phyloP scores from a whole-genome alignment of 805 yeast genomes.

The Barnettozyma populi region DNA sequence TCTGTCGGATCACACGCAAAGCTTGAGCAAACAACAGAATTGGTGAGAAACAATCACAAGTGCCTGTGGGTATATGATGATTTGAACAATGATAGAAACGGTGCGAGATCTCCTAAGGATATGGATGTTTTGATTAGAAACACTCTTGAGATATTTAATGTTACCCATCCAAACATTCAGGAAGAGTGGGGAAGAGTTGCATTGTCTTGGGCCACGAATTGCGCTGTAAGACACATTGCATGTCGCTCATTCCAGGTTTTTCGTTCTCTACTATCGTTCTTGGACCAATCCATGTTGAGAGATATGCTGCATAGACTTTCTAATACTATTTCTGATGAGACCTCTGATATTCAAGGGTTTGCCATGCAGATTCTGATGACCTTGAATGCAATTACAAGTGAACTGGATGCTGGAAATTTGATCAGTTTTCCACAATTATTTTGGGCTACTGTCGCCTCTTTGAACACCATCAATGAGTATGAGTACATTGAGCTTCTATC shows the following conservation, averaged over 20 bases:
- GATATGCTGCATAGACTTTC: slow-evolving; percentile 93
- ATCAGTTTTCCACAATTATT: slow-evolving; percentile 89
- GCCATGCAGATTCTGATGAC: slow-evolving; percentile 98
- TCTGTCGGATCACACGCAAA: slow-evolving; percentile 48
- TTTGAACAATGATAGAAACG: slow-evolving; percentile 64
- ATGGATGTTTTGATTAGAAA: slow-evolving; percentile 74
- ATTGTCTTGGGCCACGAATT: slow-evolving; percentile 91
- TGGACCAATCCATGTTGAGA: slow-evolving; percentile 83
- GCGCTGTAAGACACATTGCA: slow-evolving; percentile 95
- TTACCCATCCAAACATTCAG: slow-evolving; percentile 48
- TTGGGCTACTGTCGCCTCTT: slow-evolving; percentile 92
- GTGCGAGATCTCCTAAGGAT: slow-evolving; percentile 77
- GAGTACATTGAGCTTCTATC: slow-evolving; percentile 88
- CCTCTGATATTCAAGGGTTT: slow-evolving; percentile 89
- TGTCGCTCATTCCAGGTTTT: slow-evolving; percentile 94
- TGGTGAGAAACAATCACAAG: slow-evolving; percentile 46
- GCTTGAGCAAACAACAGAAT: slow-evolving; percentile 50
- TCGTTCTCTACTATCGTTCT: slow-evolving; percentile 70
- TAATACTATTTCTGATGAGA: slow-evolving; percentile 86
- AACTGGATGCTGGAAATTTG: slow-evolving; percentile 68
- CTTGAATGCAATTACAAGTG: slow-evolving; percentile 84
- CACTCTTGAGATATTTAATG: slow-evolving; percentile 50
- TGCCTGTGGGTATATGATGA: slow-evolving; percentile 84
- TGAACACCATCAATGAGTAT: slow-evolving; percentile 85
- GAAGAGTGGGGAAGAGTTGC: slow-evolving; percentile 83